phyloP scores from a whole-genome alignment of 1,139 yeast species.

The Pichia sp. region DNA sequence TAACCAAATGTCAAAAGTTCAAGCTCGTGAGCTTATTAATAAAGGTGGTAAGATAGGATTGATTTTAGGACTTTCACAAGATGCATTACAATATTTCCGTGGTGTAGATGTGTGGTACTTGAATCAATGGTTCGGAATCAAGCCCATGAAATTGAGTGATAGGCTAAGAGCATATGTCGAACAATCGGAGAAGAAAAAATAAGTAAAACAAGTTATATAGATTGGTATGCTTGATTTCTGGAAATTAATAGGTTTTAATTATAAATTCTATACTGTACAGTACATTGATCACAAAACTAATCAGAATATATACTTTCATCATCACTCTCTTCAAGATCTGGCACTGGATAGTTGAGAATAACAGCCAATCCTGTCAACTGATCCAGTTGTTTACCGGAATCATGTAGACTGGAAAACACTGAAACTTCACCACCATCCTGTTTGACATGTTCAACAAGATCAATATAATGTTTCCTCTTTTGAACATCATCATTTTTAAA shows the following conservation, averaged over 20 bases:
- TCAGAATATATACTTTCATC: constrained; percentile 25
- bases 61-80: constrained; percentile 59
- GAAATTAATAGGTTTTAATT: background rate
- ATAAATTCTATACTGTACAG: background rate
- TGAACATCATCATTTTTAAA: constrained; percentile 72
- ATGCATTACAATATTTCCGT: constrained; percentile 47
- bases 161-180: constrained; percentile 13
- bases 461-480: constrained; percentile 62
- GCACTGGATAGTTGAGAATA: constrained; percentile 73
- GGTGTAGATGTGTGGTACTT: constrained; percentile 66
- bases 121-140: constrained; percentile 26
- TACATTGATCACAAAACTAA: background rate
- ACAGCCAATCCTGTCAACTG: constrained; percentile 91
- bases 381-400: constrained; percentile 82
- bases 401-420: constrained; percentile 80
- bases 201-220: background rate
- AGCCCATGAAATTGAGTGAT: constrained; percentile 23
- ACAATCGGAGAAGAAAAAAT: background rate
- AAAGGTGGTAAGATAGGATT: constrained; percentile 56
- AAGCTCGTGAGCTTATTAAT: constrained; percentile 41
- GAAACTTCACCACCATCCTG: constrained; percentile 70
- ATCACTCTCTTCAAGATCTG: constrained; percentile 64
- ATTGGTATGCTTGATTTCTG: no score
- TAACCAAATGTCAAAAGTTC: constrained; percentile 41
- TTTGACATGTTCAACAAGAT: constrained; percentile 62